Evolutionary conservation across 352 stramenopile species (phyloP).

Genomic region (Phytophthora litchii): DNA sequence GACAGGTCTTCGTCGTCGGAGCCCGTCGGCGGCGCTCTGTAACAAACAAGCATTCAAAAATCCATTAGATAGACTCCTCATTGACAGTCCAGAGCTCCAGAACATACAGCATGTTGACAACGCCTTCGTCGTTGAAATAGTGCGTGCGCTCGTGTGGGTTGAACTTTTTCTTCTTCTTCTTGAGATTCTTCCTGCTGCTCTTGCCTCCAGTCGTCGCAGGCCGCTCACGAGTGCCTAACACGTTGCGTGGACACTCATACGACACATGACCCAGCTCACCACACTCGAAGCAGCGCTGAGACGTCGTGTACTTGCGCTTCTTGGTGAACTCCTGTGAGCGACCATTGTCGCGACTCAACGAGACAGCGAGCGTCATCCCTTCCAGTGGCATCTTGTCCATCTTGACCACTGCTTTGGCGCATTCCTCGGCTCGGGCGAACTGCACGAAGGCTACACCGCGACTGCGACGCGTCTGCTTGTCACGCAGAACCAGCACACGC

Average conservation of each 20-base stretch:
- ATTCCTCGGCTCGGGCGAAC: slow-evolving; percentile 76
- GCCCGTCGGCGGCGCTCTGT: slow-evolving; percentile 53
- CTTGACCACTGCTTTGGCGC: slow-evolving; percentile 44
- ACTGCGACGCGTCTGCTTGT: slow-evolving; percentile 75
- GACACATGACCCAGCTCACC: slow-evolving; percentile 76
- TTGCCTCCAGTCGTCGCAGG: slow-evolving; percentile 47
- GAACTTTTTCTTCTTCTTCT: slow-evolving; percentile 74
- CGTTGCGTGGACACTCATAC: slow-evolving; percentile 86
- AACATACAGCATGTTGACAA: slow-evolving; percentile 71
- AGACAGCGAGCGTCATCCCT: slow-evolving; percentile 67
- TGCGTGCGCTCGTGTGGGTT: slow-evolving; percentile 59
- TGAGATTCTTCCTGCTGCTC: slow-evolving; percentile 57
- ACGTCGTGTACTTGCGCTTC: slow-evolving; percentile 77
- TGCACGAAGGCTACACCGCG: slow-evolving; percentile 87
- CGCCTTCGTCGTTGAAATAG: slow-evolving; percentile 74
- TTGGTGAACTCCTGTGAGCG: slow-evolving; percentile 75
- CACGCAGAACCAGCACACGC: slow-evolving; percentile 75
- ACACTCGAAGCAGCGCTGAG: slow-evolving; percentile 86
- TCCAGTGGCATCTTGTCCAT: slow-evolving; percentile 74
- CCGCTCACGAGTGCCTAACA: slow-evolving; percentile 73
- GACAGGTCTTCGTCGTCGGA: slow-evolving; percentile 66
- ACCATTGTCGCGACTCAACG: slow-evolving; percentile 83
- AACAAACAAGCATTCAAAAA: slow-evolving; percentile 12
- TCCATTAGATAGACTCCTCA: slow-evolving; percentile 24
- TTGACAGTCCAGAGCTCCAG: background rate